Evolutionary conservation across 345 rosid species (phyloP).

Genomic region (Corchorus capsularis): DNA sequence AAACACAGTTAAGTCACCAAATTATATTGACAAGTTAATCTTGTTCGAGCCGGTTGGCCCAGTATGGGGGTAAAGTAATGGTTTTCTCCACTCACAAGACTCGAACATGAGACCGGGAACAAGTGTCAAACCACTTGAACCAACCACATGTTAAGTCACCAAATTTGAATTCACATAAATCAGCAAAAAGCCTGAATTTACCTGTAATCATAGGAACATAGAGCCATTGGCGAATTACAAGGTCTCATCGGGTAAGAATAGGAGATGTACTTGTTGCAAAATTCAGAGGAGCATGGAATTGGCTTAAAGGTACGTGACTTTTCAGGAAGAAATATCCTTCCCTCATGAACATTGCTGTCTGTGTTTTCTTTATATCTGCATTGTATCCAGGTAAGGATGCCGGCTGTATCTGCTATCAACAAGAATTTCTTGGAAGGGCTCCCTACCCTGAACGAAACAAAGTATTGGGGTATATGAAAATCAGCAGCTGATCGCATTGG

Average conservation of each 20-base stretch:
- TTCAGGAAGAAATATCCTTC: constrained; percentile 16
- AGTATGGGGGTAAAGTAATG: too few species aligned
- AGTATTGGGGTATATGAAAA: constrained; percentile 25
- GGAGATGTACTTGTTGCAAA: constrained; percentile 18
- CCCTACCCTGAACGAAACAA: constrained; percentile 34
- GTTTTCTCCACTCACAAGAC: too few species aligned
- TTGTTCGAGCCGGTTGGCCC: too few species aligned
- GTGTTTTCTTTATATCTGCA: constrained; percentile 5
- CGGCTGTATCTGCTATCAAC: constrained; percentile 33
- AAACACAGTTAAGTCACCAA: too few species aligned
- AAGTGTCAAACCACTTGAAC: too few species aligned
- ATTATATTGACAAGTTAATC: too few species aligned
- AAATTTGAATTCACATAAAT: too few species aligned
- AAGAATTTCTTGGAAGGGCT: constrained; percentile 34
- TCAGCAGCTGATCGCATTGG: constrained; percentile 34
- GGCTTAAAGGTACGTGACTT: constrained; percentile 25
- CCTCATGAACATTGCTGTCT: not conserved
- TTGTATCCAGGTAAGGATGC: constrained; percentile 35
- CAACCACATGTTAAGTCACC: too few species aligned
- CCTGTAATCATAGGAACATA: constrained; percentile 34
- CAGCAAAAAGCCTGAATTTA: not conserved
- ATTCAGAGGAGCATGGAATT: constrained; percentile 26
- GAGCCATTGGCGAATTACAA: constrained; percentile 22
- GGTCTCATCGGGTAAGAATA: not conserved
- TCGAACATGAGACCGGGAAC: too few species aligned